A percentile compares a stretch with the other conserved stretches of the same genome.
These are phyloP conservation scores for Lasiodiplodia gonubiensis DNA, from an alignment of 2,329 filamentous ascomycete species.

Conservation along the genomic window DNA sequence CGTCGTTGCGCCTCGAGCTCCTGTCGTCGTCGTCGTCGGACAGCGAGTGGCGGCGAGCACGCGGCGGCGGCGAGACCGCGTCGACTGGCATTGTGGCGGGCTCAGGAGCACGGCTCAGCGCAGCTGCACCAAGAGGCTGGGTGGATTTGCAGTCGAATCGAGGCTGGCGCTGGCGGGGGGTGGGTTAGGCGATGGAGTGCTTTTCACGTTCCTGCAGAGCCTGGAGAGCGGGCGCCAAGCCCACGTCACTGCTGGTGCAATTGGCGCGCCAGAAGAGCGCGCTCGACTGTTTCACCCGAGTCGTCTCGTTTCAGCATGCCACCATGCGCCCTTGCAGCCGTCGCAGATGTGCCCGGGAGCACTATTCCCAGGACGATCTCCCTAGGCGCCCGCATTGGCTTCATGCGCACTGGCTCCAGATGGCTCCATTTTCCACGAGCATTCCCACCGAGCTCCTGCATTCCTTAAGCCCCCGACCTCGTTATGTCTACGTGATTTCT, in stretches of 20 bases:
- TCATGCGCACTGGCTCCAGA: conserved; percentile 12
- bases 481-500: background rate
- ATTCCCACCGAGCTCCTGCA: conserved; percentile 6
- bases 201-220: conserved; percentile 10
- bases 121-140: background rate
- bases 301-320: conserved; percentile 24
- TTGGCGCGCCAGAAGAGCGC: conserved; percentile 9
- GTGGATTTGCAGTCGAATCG: background rate
- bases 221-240: conserved; percentile 9
- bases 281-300: conserved; percentile 13
- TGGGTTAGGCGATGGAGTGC: background rate
- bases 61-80: conserved; percentile 14
- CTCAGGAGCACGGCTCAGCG: background rate
- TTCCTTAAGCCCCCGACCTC: conserved; percentile 10
- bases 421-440: conserved; percentile 11
- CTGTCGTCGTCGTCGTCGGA: conserved; percentile 18
- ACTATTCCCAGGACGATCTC: background rate
- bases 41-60: background rate
- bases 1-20: background rate
- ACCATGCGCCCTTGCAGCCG: conserved; percentile 16
- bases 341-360: conserved; percentile 14
- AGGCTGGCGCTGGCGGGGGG: conserved; percentile 4
- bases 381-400: background rate
- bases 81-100: conserved; percentile 6
- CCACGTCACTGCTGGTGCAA: conserved; percentile 23